phyloP scores from a whole-genome alignment of 1,284 basidiomycete species.

The Peniophora sp. region DNA sequence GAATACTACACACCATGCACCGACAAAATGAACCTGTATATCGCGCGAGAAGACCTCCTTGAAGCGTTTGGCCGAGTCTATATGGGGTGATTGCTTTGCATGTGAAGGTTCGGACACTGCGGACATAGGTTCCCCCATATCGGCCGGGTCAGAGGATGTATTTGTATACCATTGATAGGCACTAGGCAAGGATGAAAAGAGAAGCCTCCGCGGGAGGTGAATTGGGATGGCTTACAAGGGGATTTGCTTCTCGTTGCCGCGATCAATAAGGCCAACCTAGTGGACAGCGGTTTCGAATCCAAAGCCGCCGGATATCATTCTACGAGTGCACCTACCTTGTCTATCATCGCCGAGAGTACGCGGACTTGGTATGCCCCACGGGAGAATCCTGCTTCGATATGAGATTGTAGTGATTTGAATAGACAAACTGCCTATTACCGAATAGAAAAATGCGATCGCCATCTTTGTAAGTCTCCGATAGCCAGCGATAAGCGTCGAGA shows the following conservation, averaged over 20 bases:
- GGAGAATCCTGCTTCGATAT: slow-evolving; percentile 22
- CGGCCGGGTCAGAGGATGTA: not conserved
- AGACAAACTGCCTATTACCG: slow-evolving; percentile 15
- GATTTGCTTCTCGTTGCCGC: slow-evolving; percentile 26
- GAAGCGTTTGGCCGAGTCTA: slow-evolving; percentile 12
- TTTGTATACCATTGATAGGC: slow-evolving; percentile 22
- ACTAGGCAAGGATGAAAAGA: slow-evolving; percentile 10
- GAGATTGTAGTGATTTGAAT: not conserved
- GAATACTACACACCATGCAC: slow-evolving; percentile 23
- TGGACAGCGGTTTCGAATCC: not conserved
- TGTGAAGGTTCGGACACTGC: not conserved
- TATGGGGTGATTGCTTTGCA: too few species aligned
- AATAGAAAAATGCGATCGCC: slow-evolving; percentile 30
- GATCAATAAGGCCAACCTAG: slow-evolving; percentile 24
- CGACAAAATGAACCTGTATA: slow-evolving; percentile 27
- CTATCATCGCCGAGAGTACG: slow-evolving; percentile 27
- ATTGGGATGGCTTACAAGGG: slow-evolving; percentile 20
- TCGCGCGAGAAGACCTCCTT: slow-evolving; percentile 18
- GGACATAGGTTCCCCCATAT: not conserved
- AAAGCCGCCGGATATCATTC: not conserved
- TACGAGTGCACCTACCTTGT: slow-evolving; percentile 13
- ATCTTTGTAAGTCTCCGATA: slow-evolving; percentile 24
- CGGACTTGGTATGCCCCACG: slow-evolving; percentile 32
- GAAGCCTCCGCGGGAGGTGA: too few species aligned
- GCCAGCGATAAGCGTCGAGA: slow-evolving; percentile 29